phyloP scores from a whole-genome alignment of 345 rosid genomes.

The Laguncularia racemosa region DNA sequence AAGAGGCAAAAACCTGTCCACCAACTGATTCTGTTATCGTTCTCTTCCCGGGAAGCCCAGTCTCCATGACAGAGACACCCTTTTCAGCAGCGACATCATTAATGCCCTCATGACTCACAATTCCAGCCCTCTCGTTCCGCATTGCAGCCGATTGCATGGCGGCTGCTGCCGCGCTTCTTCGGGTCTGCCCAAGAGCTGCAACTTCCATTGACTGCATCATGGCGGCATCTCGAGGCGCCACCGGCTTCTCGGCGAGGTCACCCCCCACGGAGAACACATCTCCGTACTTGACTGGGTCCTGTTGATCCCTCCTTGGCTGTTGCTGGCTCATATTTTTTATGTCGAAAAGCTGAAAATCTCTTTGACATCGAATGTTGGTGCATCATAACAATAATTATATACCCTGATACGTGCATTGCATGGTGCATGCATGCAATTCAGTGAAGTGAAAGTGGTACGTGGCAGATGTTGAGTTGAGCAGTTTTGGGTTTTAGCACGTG shows the following conservation, averaged over 20 bases:
- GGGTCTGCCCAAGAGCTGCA: constrained; percentile 17
- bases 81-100: constrained; percentile 8
- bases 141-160: constrained; percentile 29
- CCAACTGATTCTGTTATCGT: constrained; percentile 20
- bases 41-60: constrained; percentile 13
- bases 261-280: constrained; percentile 24
- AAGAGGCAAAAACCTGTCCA: constrained; percentile 18
- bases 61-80: constrained; percentile 14
- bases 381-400: background rate
- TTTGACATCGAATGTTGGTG: background rate
- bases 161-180: constrained; percentile 16
- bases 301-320: constrained; percentile 18
- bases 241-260: constrained; percentile 20
- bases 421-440: constrained; percentile 2
- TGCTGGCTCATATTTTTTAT: constrained; percentile 39
- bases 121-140: constrained; percentile 20
- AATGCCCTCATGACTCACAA: constrained; percentile 10
- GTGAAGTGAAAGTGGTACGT: too few species aligned
- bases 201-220: constrained; percentile 31
- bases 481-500: too few species aligned
- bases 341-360: background rate
- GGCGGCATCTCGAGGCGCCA: constrained; percentile 27
- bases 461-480: background rate
- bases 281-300: constrained; percentile 23
- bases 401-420: constrained; percentile 7